Evolutionary conservation across 2,329 filamentous ascomycete genomes (phyloP), one percentile per base, ranked within the genome.

Genomic region (Talaromyces atroroseus): DNA sequence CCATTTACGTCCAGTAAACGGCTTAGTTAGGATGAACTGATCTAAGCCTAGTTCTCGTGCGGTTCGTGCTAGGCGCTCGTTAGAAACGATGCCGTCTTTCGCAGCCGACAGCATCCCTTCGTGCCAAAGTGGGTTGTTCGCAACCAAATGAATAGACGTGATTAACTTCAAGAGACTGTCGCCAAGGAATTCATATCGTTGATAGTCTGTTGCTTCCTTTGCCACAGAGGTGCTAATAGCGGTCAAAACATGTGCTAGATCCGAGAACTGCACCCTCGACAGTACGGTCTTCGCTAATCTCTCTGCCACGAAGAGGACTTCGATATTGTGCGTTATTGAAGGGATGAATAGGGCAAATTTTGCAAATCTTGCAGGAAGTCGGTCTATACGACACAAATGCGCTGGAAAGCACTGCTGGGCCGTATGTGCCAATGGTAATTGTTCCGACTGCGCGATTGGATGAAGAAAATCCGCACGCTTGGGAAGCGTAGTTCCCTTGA

Each of bases 141-240:
- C 78, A 66, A 80, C 77, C 4, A 92, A 77, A 55, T 90, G 86
- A 1, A 90, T 68, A 0, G 85, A 83, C 0, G 87, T 80, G 48
- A 82, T 83, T 56, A 87, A 82, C 65, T 97, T 97, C 38, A 97
- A 77, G 1, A 95, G 78, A 0, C 84, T 85, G 65, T 97, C 92
- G 0, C 94, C 94, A 0, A 96, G 74, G 62, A 95, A 95, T 67
- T 97, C 94, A 0, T 95, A 76, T 2, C 88, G 79, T 64, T 97
- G 88, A 66, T 96, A 96, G 61, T 96, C 81, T 0, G 78, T 79
- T 1, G 74, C 68, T 49, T 85, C 83, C 2, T 71, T 66, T 0
- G 89, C 84, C 1, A 77, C 78, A 0, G 85, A 82, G 0, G 89
- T 77, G 51, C 82, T 88, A 50, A 95, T 86, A 1, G 92, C 90